Conservation (phyloP, 1,284 basidiomycete species). For the Marasmius tenuissimus region DNA sequence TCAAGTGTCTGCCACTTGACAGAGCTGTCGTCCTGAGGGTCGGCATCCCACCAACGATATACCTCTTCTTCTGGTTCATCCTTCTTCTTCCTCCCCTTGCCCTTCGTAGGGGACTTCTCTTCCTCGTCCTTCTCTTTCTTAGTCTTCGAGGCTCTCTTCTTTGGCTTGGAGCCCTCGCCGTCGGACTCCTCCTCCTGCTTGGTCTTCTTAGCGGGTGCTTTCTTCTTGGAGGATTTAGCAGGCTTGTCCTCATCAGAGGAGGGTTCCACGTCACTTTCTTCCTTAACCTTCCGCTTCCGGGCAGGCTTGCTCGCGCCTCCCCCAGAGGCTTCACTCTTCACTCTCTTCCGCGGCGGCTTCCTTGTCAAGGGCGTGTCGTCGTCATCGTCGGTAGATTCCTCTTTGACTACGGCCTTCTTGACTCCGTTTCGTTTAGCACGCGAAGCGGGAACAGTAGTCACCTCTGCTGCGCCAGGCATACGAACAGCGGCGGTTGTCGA, state of each 20-base stretch:
- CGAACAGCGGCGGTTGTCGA: constrained; percentile 37
- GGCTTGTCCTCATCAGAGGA: constrained; percentile 41
- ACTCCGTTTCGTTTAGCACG: constrained; percentile 38
- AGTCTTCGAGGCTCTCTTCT: constrained; percentile 3
- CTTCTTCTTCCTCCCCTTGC: constrained; percentile 37
- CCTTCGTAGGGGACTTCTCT: constrained; percentile 27
- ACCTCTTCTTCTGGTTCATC: constrained; percentile 65
- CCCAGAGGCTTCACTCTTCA: constrained; percentile 56
- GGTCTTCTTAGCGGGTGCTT: constrained; percentile 17
- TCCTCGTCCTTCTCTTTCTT: constrained; percentile 16
- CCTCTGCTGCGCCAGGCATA: constrained; percentile 41
- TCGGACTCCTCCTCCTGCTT: constrained; percentile 26
- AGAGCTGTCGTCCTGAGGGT: constrained; percentile 70
- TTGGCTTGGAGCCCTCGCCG: constrained; percentile 17
- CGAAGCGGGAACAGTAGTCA: constrained; percentile 34
- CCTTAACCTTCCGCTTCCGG: constrained; percentile 54
- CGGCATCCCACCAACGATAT: constrained; percentile 82
- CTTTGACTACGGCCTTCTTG: constrained; percentile 18
- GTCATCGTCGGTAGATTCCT: constrained; percentile 29
- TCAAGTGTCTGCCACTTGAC: constrained; percentile 92
- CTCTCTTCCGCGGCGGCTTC: constrained; percentile 64
- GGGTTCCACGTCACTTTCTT: constrained; percentile 50
- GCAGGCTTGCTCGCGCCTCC: constrained; percentile 44
- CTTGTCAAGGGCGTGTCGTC: constrained; percentile 37
- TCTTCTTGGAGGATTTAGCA: constrained; percentile 33